phyloP scores from a whole-genome alignment of 139 green algal species.

The Micractinium conductrix region DNA sequence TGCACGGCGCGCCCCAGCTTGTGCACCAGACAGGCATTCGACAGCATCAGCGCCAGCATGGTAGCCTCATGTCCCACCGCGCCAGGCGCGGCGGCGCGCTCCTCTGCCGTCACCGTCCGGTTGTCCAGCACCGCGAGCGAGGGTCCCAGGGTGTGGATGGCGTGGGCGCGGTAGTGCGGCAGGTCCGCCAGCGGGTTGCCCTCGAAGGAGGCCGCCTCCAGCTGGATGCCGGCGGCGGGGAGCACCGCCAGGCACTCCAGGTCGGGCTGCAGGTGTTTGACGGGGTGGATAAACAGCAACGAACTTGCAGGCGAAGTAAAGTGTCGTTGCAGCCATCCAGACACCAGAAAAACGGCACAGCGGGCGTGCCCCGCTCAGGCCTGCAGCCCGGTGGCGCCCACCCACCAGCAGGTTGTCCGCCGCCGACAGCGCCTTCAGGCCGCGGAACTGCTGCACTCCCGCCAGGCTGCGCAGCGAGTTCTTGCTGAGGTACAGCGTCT shows the following conservation, averaged over 20 bases:
- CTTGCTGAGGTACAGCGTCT: constrained; percentile 65
- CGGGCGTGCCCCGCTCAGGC: too few species aligned
- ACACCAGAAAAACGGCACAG: too few species aligned
- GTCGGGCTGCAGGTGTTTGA: too few species aligned
- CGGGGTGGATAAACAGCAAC: too few species aligned
- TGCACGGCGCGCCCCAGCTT: constrained; percentile 67
- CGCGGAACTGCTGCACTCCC: constrained; percentile 68
- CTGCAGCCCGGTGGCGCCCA: too few species aligned
- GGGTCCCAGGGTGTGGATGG: constrained; percentile 30
- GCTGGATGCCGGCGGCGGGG: constrained; percentile 10
- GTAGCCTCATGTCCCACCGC: constrained; percentile 60
- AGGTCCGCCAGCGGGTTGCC: constrained; percentile 69
- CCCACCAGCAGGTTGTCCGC: constrained; percentile 76
- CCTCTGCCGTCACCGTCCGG: constrained; percentile 50
- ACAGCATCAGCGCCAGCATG: constrained; percentile 66
- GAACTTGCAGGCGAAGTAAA: too few species aligned
- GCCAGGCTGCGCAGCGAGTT: constrained; percentile 61
- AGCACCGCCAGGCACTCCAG: constrained; percentile 37
- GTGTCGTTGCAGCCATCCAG: too few species aligned
- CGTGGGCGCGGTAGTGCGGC: constrained; percentile 66
- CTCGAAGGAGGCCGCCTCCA: constrained; percentile 70
- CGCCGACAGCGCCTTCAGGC: constrained; percentile 54
- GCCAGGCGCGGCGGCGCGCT: constrained; percentile 47
- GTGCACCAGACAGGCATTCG: constrained; percentile 75
- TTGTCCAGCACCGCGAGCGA: constrained; percentile 61